Base-by-base conservation (phyloP, 306 rosid species). In the Adenanthera pavonina region DNA sequence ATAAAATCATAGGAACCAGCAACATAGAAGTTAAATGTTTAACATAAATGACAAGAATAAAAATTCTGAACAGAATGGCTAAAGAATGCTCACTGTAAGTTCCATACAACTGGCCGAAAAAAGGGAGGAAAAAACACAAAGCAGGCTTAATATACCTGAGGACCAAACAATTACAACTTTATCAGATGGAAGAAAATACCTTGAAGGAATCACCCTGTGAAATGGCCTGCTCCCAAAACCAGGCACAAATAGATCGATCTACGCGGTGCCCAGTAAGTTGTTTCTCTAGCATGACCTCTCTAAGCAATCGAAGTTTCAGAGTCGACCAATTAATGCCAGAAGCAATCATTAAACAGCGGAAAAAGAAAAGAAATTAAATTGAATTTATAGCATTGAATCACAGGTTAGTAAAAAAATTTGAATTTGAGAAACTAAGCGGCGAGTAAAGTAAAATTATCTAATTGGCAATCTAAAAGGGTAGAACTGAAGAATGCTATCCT, bases 251-350 rank as follows among this genome's bases (percentile, higher is more conserved):
- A 40, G 98, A 95, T 72, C 99, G 99, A 81, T 92, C 99, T 53
- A 93, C 98, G n/a, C 98, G 91, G 85, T 90, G 99, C 41, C 96
- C 99, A 11, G 96, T 86, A 15, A 95, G 92, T 91, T 95, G 99
- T 78, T 95, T 95, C 97, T 95, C 98, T 11, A 95, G 93, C 79
- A 95, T 93, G 46, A 95, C 92, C 89, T 95, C 99, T 44, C 99
- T 95, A 77, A 20, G 9, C 78, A 88, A 81, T 36, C 60, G 13
- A 78, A 87, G 16, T 9, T 78, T 77, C 56, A 44, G 66, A 83
- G 36, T 35, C 53, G 41, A 59, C 61, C 51, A 11, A 52, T 30
- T 9, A 46, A 15, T 48, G 47, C 72, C 33, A 81, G 47, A 69
- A 33, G n/a, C 72, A 7, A 54, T 49, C 65, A 64, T 33, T 14